A percentile compares a stretch with the other conserved stretches of the same genome.
Evolutionary conservation across 768 basidiomycete species (phyloP).

Genomic region (Collybiopsis confluens): DNA sequence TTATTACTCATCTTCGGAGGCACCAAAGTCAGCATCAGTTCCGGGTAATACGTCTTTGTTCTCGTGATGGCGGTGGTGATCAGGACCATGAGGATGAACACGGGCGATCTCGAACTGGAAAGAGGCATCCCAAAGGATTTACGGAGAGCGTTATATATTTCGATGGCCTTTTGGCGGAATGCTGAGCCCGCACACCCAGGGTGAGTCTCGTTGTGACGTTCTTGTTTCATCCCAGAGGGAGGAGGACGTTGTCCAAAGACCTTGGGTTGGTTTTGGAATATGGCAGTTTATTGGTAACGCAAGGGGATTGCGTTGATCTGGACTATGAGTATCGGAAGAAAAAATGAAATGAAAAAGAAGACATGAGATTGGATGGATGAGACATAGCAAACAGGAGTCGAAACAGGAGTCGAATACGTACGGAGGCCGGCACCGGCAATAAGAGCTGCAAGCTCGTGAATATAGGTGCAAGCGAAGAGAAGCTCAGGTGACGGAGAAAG

Average conservation of each 20-base stretch:
- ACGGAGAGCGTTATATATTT: slow-evolving; percentile 52
- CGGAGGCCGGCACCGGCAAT: slow-evolving; percentile 8
- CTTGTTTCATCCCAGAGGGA: not conserved
- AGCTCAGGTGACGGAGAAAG: no score
- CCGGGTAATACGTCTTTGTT: slow-evolving; percentile 9
- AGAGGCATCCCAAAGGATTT: slow-evolving; percentile 50
- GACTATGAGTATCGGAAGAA: no score
- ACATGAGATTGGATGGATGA: no score
- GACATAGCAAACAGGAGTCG: no score
- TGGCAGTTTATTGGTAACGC: not conserved
- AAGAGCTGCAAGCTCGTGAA: not conserved
- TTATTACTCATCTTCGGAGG: no score
- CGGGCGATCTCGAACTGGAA: no score
- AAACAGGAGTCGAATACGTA: not conserved
- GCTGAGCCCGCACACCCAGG: slow-evolving; percentile 1
- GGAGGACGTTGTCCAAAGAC: no score
- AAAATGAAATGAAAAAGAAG: no score
- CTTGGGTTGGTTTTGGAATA: not conserved
- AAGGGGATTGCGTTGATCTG: no score
- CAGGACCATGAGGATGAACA: not conserved
- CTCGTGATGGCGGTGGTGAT: slow-evolving; percentile 9
- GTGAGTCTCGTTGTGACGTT: not conserved
- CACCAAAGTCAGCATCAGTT: not conserved
- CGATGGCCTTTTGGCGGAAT: slow-evolving; percentile 37
- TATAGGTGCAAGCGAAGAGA: no score